Evolutionary conservation across 2,329 filamentous ascomycete species (phyloP), one percentile per base, ranked within the genome.

Genomic region (Dryadomyces sulphureus): DNA sequence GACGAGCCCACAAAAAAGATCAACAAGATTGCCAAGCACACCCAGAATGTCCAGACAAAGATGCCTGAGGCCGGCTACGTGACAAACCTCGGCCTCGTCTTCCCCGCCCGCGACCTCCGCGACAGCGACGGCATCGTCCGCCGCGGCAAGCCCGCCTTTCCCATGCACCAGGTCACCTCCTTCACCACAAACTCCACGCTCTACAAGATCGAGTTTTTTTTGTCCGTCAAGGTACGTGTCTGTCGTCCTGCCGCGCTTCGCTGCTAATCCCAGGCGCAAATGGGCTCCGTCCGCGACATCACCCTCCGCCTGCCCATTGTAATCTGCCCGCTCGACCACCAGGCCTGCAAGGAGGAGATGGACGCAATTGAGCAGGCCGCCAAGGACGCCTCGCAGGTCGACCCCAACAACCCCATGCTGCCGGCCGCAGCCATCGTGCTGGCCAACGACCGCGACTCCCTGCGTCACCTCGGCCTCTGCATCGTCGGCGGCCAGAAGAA

Each of bases 141-240:
- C 46, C 71, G 89, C 55, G 84, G 84, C 21, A 92, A 88, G 61
- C 75, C 86, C 9, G 84, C 81, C 22, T 96, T 95, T 62, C 92
- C 92, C 7, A 78, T 84, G 60, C 94, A 95, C 60, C 79, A 84
- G 47, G 82, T 95, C 40, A 80, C 76, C 30, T 90, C 89, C 1
- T 98, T 98, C 58, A 95, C 92, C 1, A 96, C 92, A 0, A 85
- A 85, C 7, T 93, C 87, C 30, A 90, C 83, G 32, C 73, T 98
- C 14, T 98, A 98, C 69, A 96, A 95, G 64, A 94, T 98, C 60
- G 90, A 98, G 64, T 98, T 95, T 60, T 98, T 90, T 61, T 67
- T 96, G 46, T 88, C 79, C 45, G 86, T 96, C 52, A 95, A 94
- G 78, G 90, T 94, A 51, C 47, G 25, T 45, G 11, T 42, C 38